Evolutionary conservation across 345 rosid species (phyloP), one percentile per base, ranked within the genome.

Genomic region (Euphorbia lathyris): DNA sequence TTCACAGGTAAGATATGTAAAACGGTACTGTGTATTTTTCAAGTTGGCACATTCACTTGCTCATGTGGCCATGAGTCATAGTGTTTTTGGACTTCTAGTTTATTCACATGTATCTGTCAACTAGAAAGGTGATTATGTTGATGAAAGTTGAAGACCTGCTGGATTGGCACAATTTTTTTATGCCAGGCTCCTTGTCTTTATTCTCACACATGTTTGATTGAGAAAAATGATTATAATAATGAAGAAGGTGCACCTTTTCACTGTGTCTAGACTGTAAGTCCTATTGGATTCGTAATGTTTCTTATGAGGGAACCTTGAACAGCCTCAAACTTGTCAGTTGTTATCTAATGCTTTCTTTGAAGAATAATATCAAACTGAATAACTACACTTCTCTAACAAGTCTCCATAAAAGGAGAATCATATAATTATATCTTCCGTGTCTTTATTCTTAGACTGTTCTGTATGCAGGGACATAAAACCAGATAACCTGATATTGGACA

Each of bases 381-480:
- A 19, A 20, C 32, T 27, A 2, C 2, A 38, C n/a, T 67, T 38
- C 25, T 20, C 29, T 67, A 32, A 32, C 22, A 14, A 20, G 45
- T 12, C n/a, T 58, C n/a, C 12, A 4, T 57, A 55, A 13, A 32
- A 40, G 36, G 53, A 68, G 23, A 13, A 68, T n/a, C 17, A 9
- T 56, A 9, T 9, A 38, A 10, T 42, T 56, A 25, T 0, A 22
- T 10, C 32, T 65, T 25, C 53, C n/a, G 9, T 58, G 53, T 67
- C 25, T 60, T 77, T 65, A 72, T 65, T 73, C 56, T 66, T 67
- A 65, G 60, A 65, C 14, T 74, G 52, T 71, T 74, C 71, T 82
- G 29, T 59, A 48, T 85, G 77, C 74, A 92, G 99, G 92, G 99
- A 95, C 79, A 90, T 95, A 74, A 95, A 95, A 68, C 99, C 99